A percentile compares a stretch with the other conserved stretches of the same genome.
Conservation (phyloP, 495 filamentous ascomycete genomes). For the Daldinia grandis region DNA sequence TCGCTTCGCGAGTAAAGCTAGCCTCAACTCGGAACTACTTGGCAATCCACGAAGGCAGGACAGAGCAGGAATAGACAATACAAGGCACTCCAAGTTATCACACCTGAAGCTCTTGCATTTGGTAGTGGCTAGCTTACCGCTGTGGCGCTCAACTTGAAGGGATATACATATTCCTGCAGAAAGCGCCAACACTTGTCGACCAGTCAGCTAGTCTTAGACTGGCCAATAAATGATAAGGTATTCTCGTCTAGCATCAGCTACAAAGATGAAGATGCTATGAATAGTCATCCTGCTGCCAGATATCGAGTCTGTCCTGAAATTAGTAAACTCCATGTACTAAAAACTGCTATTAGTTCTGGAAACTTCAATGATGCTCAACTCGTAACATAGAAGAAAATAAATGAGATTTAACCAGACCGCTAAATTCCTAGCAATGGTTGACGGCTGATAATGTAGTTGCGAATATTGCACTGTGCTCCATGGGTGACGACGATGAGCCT, state of each 20-base stretch:
- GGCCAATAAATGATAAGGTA: not conserved
- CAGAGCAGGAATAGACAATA: not conserved
- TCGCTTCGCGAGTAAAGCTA: constrained; percentile 4
- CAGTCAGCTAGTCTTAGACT: constrained; percentile 1
- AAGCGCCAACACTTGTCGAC: constrained; percentile 2
- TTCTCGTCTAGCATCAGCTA: constrained; percentile 1
- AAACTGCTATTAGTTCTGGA: not conserved
- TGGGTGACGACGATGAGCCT: not conserved
- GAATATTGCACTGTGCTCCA: not conserved
- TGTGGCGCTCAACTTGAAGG: constrained; percentile 11
- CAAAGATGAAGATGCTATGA: not conserved
- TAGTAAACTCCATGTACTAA: not conserved
- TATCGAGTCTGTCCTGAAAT: not conserved
- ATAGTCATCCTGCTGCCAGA: not conserved
- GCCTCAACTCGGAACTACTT: constrained; percentile 17
- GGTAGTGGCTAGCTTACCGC: constrained; percentile 21
- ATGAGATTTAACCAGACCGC: not conserved
- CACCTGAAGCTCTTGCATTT: not conserved
- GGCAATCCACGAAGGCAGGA: constrained; percentile 1
- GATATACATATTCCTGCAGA: constrained; percentile 16
- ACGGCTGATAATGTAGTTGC: not conserved
- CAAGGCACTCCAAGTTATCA: constrained; percentile 12
- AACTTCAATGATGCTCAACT: not conserved
- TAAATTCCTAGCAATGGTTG: not conserved
- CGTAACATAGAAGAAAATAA: not conserved